phyloP scores from a whole-genome alignment of 192 early-diverging fungal genomes.

The Backusella mclennaniae region DNA sequence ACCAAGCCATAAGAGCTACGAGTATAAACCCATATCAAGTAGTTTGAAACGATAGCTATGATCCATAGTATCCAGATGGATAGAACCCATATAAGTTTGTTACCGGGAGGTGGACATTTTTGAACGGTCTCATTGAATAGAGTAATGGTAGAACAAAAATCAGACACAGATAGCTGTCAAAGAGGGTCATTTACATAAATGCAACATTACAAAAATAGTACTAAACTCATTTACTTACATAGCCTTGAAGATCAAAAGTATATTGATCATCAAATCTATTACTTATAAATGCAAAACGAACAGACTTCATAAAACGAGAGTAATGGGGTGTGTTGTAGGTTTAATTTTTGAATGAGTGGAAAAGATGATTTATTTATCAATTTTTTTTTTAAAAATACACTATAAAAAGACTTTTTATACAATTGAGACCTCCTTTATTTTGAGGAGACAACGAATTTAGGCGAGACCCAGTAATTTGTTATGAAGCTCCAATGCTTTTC shows the following conservation, averaged over 20 bases:
- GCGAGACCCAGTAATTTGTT: constrained; percentile 9
- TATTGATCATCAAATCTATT: constrained; percentile 37
- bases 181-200: not conserved
- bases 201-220: not conserved
- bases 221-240: constrained; percentile 14
- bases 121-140: constrained; percentile 4
- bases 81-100: constrained; percentile 5
- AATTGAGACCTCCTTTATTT: not conserved
- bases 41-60: constrained; percentile 4
- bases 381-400: not conserved
- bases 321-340: not conserved
- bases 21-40: constrained; percentile 1
- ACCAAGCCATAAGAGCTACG: not conserved
- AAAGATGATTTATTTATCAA: not conserved
- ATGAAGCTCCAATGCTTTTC: constrained; percentile 4
- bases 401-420: not conserved
- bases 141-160: constrained; percentile 13
- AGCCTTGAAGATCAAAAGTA: constrained; percentile 36
- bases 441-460: not conserved
- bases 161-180: constrained; percentile 12
- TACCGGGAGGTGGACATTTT: constrained; percentile 3
- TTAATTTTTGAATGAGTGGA: not conserved
- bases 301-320: constrained; percentile 19
- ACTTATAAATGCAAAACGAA: constrained; percentile 16
- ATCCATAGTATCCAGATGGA: constrained; percentile 26